These are phyloP conservation scores for Boletus vinaceobasis DNA, from an alignment of 768 basidiomycete species.

Conservation along the genomic window DNA sequence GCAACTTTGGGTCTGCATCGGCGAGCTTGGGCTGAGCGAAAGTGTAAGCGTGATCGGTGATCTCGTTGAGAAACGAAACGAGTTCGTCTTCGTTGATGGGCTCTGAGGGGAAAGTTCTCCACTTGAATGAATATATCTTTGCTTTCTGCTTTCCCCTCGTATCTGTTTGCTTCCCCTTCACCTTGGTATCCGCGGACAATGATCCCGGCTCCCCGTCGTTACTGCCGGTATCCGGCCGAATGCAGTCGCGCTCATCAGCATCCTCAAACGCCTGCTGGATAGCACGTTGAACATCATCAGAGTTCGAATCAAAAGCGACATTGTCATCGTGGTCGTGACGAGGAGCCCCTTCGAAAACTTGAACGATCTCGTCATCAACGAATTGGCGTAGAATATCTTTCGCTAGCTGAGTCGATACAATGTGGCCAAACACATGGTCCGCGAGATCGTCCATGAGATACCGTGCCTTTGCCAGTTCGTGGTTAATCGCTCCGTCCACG, in stretches of 20 bases:
- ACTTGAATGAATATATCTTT: neutral
- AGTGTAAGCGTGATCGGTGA: no score
- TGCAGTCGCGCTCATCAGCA: neutral
- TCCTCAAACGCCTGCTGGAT: slow-evolving; percentile 1
- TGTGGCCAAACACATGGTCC: neutral
- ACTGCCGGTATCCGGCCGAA: no score
- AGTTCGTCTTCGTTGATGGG: no score
- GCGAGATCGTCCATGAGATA: no score
- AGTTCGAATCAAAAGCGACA: neutral
- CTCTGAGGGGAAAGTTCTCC: no score
- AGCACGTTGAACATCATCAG: neutral
- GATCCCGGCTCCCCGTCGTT: no score
- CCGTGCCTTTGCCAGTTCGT: slow-evolving; percentile 5
- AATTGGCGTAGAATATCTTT: neutral
- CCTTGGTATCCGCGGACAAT: neutral
- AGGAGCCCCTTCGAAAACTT: neutral
- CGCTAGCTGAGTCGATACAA: neutral
- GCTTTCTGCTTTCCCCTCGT: neutral
- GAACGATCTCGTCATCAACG: neutral
- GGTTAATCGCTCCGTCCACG: neutral
- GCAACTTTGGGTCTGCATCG: neutral
- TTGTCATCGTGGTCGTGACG: neutral
- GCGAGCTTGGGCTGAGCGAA: neutral
- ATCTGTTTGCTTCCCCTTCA: no score
- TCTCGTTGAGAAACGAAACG: no score